Conservation (phyloP, 2,329 filamentous ascomycete genomes). For the Blastomyces emzantsi region DNA sequence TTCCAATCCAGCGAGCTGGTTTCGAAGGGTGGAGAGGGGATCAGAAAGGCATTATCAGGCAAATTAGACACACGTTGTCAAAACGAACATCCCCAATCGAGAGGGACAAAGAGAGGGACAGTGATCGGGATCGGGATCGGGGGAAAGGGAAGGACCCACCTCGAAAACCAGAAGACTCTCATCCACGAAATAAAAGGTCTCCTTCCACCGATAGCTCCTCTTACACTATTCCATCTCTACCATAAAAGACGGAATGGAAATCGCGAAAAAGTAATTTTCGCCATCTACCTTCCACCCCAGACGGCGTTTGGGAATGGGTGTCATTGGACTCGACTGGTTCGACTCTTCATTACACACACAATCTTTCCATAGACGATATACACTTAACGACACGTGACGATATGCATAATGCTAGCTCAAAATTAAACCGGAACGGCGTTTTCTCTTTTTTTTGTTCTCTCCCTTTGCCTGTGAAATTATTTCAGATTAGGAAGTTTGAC, state of each 20-base stretch:
- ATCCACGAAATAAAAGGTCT: slow-evolving; percentile 1
- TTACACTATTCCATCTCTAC: neutral
- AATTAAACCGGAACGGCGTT: slow-evolving; percentile 14
- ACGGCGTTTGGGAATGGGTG: slow-evolving; percentile 5
- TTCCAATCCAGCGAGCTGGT: slow-evolving; percentile 34
- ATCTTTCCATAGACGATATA: neutral
- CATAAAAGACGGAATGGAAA: neutral
- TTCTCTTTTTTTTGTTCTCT: slow-evolving; percentile 1
- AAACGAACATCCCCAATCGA: slow-evolving; percentile 35
- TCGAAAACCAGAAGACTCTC: neutral
- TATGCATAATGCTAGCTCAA: slow-evolving; percentile 5
- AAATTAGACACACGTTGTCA: slow-evolving; percentile 38
- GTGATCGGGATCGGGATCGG: slow-evolving; percentile 10
- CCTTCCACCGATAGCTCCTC: neutral
- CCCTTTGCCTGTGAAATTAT: slow-evolving; percentile 1
- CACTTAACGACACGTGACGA: slow-evolving; percentile 15
- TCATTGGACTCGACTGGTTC: slow-evolving; percentile 10
- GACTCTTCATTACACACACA: slow-evolving; percentile 10
- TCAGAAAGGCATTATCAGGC: slow-evolving; percentile 34
- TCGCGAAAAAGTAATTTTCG: neutral
- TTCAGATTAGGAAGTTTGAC: slow-evolving; percentile 3
- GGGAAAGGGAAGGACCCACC: slow-evolving; percentile 3
- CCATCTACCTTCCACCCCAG: neutral
- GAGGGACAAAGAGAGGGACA: slow-evolving; percentile 24
- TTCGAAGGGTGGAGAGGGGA: slow-evolving; percentile 34